Percentiles rank a stretch among this genome's conserved stretches.
Evolutionary conservation across 169 alveolate genomes (phyloP).

Genomic region (Cryptosporidium viatorum): DNA sequence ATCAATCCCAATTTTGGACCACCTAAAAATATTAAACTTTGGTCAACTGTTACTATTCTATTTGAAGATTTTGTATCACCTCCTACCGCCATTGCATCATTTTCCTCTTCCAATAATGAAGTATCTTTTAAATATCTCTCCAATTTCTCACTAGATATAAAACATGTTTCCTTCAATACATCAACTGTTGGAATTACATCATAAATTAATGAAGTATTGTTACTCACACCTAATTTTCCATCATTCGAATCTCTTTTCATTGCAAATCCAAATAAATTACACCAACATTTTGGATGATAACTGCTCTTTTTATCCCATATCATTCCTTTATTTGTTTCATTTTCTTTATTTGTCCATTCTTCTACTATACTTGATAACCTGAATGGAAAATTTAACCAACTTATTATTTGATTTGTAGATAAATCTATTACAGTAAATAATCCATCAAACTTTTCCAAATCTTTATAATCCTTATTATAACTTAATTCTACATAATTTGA

Average conservation of each 20-base stretch:
- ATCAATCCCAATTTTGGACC: constrained; percentile 70
- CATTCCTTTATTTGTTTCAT: background rate
- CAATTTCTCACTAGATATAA: constrained; percentile 49
- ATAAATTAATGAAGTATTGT: constrained; percentile 4
- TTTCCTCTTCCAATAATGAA: background rate
- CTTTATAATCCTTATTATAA: background rate
- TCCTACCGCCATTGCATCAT: background rate
- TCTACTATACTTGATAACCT: constrained; percentile 35
- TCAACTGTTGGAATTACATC: constrained; percentile 68
- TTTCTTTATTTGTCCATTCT: constrained; percentile 34
- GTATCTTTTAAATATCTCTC: background rate
- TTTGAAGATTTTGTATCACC: background rate
- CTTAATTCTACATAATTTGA: background rate
- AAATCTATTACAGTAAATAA: constrained; percentile 59
- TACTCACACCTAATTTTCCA: background rate
- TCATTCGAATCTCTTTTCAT: constrained; percentile 30
- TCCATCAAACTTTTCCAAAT: constrained; percentile 31
- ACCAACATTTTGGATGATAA: constrained; percentile 74
- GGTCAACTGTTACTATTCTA: background rate
- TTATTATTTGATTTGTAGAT: constrained; percentile 47
- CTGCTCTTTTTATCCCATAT: constrained; percentile 39
- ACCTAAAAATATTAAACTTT: constrained; percentile 34
- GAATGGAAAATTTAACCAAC: constrained; percentile 65
- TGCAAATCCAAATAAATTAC: constrained; percentile 73
- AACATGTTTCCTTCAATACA: constrained; percentile 67